Percentiles rank a stretch among this genome's conserved stretches.
Evolutionary conservation across 495 filamentous ascomycete species (phyloP).

Genomic region (Xylaria sp.): DNA sequence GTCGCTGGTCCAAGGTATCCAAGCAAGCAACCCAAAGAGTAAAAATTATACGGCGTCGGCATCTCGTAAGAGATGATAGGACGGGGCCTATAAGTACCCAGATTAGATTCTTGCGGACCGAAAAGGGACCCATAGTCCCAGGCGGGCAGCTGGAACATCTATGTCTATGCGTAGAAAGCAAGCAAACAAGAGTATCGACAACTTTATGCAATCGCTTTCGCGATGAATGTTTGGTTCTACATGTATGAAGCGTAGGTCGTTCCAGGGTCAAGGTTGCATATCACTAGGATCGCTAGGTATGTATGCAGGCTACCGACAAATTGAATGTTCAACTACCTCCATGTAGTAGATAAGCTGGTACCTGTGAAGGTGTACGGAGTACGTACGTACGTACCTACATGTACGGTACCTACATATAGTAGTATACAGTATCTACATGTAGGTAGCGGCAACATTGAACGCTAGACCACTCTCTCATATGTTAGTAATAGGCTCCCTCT

Average conservation of each 20-base stretch:
- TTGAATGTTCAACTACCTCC: too few species aligned
- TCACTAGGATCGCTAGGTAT: too few species aligned
- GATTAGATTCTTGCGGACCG: neutral
- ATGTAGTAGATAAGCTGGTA: too few species aligned
- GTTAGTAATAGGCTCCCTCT: slow-evolving; percentile 8
- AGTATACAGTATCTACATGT: too few species aligned
- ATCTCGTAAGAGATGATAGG: slow-evolving; percentile 2
- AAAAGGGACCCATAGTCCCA: neutral
- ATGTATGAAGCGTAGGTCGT: too few species aligned
- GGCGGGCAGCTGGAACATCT: neutral
- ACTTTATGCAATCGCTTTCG: neutral
- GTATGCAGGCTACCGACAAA: slow-evolving; percentile 5
- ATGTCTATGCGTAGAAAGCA: neutral
- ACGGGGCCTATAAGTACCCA: neutral
- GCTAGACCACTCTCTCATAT: neutral
- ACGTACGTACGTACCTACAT: too few species aligned
- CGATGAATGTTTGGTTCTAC: neutral
- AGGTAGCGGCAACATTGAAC: too few species aligned
- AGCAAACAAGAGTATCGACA: neutral
- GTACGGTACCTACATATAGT: too few species aligned
- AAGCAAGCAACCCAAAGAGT: neutral
- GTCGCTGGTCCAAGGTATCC: neutral
- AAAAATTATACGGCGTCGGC: neutral
- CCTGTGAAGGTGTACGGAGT: slow-evolving; percentile 7
- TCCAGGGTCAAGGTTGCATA: slow-evolving; percentile 7